A percentile compares a stretch with the other conserved stretches of the same genome.
Evolutionary conservation across 768 basidiomycete species (phyloP).

Genomic region (Hypholoma fasciculare): DNA sequence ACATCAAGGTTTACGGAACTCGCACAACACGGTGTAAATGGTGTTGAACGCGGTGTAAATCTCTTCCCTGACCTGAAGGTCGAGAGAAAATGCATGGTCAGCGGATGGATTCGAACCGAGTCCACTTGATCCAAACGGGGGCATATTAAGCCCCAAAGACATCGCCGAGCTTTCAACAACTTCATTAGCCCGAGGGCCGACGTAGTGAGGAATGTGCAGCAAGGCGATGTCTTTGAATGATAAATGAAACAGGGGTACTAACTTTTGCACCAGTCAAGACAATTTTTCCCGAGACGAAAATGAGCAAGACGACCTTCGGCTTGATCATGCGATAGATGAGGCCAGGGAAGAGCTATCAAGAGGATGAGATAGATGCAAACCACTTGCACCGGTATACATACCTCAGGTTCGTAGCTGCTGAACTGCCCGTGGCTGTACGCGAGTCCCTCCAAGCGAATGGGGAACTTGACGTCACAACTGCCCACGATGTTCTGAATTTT

Average conservation of each 20-base stretch:
- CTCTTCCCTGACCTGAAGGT: slow-evolving; percentile 89
- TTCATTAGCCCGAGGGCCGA: slow-evolving; percentile 7
- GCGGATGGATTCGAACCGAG: slow-evolving; percentile 47
- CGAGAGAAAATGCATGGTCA: slow-evolving; percentile 42
- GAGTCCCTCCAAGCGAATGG: slow-evolving; percentile 94
- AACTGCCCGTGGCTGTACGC: slow-evolving; percentile 98
- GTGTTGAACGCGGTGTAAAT: slow-evolving; percentile 99
- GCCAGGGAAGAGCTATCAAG: slow-evolving; percentile 88
- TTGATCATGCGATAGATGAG: slow-evolving; percentile 99
- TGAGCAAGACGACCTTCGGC: slow-evolving; percentile 97
- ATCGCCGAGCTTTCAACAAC: slow-evolving; percentile 15
- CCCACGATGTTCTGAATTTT: slow-evolving; percentile 99
- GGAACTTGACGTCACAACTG: slow-evolving; percentile 98
- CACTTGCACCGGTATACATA: slow-evolving; percentile 33
- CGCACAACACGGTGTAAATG: slow-evolving; percentile 97
- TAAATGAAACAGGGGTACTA: slow-evolving; percentile 29
- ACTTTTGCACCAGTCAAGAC: slow-evolving; percentile 99
- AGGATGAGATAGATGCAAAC: slow-evolving; percentile 10
- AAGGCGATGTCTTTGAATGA: slow-evolving; percentile 20
- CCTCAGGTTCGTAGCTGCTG: slow-evolving; percentile 97
- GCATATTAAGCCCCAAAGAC: slow-evolving; percentile 16
- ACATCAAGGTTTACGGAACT: slow-evolving; percentile 83
- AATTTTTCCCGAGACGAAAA: slow-evolving; percentile 99
- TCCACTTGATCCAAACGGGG: slow-evolving; percentile 33
- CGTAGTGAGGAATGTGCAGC: slow-evolving; percentile 6